Evolutionary conservation across 1,284 basidiomycete species (phyloP), one percentile per base, ranked within the genome.

Genomic region (Polyporus tsugae): DNA sequence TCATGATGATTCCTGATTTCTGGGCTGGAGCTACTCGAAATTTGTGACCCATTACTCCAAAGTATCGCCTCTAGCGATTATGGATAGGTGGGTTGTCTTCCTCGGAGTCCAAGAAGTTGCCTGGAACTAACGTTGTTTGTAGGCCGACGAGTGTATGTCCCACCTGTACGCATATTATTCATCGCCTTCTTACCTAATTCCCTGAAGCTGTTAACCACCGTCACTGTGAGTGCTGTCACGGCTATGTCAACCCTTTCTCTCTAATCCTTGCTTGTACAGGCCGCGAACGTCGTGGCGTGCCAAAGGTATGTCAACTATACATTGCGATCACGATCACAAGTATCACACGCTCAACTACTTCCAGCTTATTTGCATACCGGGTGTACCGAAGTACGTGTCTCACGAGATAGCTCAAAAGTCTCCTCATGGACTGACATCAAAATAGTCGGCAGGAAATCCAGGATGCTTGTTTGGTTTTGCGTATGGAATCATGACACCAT

Each of bases 11-110:
- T 6, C 0, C 17, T 29, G 6, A 52, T n/a, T 10, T 25, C 46
- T 22, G 10, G 22, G 11, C 46, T 25, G 29, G 9, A 55, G 52
- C 10, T 55, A 55, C 17, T 55, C 33, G 52, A 55, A 55, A 10
- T 29, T 55, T 11, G 52, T 55, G 5, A 55, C 52, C 52, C 13
- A 55, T 17, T 55, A 55, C 52, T 33, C 33, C 15, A 55, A 11
- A 17, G 3, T 35, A 35, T 25, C 78, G 49, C 73, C 77, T 71
- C 72, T 81, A 25, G 70, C 77, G 49, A 78, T 80, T 68, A 77
- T 38, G 55, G 29, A 35, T 13, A 35, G n/a, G 33, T 35, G 4
- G 1, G 29, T 33, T 6, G n/a, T 36, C n/a, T 60, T 9, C 11
- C 41, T 42, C 17, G 2, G 15, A 15, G 46, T 13, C 3, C 6